Evolutionary conservation across 1,139 yeast genomes (phyloP).

Genomic region (Saccharomyces hybrid): DNA sequence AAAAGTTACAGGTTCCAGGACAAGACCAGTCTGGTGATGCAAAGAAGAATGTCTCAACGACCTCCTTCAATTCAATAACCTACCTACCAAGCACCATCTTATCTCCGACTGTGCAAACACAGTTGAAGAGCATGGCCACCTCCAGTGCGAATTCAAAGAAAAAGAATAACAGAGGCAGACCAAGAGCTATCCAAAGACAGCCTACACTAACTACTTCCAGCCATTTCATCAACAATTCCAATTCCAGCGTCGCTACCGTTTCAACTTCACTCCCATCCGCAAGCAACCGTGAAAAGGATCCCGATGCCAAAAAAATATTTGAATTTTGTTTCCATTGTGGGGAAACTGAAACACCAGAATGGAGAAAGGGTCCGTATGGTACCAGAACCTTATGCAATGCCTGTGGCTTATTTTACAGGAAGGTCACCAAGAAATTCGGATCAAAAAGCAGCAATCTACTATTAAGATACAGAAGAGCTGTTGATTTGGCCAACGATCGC

Average conservation of each 20-base stretch:
- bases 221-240: conserved; percentile 3
- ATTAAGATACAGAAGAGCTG: conserved; percentile 25
- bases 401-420: conserved; percentile 72
- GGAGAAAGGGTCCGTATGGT: conserved; percentile 79
- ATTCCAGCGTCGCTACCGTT: not conserved
- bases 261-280: too few species aligned
- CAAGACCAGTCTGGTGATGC: not conserved
- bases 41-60: not conserved
- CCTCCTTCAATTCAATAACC: not conserved
- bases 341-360: conserved; percentile 70
- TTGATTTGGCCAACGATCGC: conserved; percentile 24
- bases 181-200: conserved; percentile 1
- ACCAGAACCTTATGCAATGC: conserved; percentile 72
- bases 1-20: conserved; percentile 5
- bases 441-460: conserved; percentile 25
- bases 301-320: conserved; percentile 6
- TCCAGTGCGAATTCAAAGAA: not conserved
- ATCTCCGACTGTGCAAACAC: not conserved
- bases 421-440: conserved; percentile 45
- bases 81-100: not conserved
- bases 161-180: not conserved
- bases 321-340: conserved; percentile 50
- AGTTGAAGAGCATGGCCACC: not conserved
- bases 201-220: not conserved
- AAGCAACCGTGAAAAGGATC: conserved; percentile 5